Conservation (phyloP, 495 filamentous ascomycete genomes). For the Aspergillus hancockii region DNA sequence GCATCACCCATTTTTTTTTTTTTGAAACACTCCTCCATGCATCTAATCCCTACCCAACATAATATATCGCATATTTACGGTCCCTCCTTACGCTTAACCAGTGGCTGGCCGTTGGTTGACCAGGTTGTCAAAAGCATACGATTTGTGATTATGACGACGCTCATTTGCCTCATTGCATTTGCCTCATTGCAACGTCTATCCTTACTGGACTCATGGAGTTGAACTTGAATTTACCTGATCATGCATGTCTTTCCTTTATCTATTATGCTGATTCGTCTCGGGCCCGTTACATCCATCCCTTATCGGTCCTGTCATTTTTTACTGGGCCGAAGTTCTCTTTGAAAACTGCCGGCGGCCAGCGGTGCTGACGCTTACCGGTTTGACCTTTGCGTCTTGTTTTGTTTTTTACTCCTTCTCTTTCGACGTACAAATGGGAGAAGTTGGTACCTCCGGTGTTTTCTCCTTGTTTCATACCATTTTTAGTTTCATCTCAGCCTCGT, state of each 20-base stretch:
- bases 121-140: constrained; percentile 45
- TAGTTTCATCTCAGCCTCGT: neutral
- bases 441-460: constrained; percentile 1
- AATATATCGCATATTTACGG: constrained; percentile 26
- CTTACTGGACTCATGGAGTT: constrained; percentile 24
- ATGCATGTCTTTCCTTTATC: constrained; percentile 21
- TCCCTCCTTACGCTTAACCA: constrained; percentile 32
- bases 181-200: constrained; percentile 23
- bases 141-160: constrained; percentile 32
- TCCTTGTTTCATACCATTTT: neutral
- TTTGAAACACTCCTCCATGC: constrained; percentile 7
- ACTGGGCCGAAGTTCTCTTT: neutral
- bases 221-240: constrained; percentile 21
- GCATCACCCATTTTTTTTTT: constrained; percentile 2
- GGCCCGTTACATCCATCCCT: neutral
- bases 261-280: neutral
- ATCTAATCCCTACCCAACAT: constrained; percentile 19
- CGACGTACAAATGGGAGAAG: constrained; percentile 4
- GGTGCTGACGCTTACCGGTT: constrained; percentile 18
- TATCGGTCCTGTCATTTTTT: constrained; percentile 10
- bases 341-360: constrained; percentile 15
- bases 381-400: constrained; percentile 4
- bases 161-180: constrained; percentile 29
- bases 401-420: neutral
- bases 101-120: constrained; percentile 48